Percentiles rank a stretch among this genome's conserved stretches.
These are phyloP conservation scores for Zasmidium cellare DNA, from an alignment of 2,329 filamentous ascomycete genomes.

Conservation along the genomic window DNA sequence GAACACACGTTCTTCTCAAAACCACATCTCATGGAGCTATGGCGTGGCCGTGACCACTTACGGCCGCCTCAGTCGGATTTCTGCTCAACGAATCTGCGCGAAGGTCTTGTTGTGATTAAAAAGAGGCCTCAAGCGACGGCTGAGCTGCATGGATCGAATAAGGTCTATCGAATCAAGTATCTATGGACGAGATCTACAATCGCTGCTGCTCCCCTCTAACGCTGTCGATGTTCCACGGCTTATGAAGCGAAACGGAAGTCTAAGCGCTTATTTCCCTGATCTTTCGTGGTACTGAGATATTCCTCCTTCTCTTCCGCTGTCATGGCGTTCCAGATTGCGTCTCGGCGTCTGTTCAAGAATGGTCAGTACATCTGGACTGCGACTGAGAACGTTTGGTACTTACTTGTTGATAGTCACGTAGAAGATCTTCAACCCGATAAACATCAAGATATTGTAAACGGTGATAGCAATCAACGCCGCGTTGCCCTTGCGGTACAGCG, in stretches of 20 bases:
- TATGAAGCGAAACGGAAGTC: constrained; percentile 40
- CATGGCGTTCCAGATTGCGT: constrained; percentile 49
- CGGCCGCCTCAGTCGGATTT: no score
- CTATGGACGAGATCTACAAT: no score
- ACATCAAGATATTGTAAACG: constrained; percentile 51
- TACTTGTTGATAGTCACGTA: constrained; percentile 54
- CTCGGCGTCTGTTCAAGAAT: constrained; percentile 26
- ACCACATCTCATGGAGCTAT: no score
- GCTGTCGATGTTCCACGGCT: no score
- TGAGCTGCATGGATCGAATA: no score
- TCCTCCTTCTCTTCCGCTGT: constrained; percentile 48
- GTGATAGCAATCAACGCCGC: constrained; percentile 53
- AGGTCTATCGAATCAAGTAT: no score
- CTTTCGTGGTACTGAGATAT: constrained; percentile 47
- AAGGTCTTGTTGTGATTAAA: no score
- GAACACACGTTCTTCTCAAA: no score
- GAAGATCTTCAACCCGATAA: constrained; percentile 54
- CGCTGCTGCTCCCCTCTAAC: no score
- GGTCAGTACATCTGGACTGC: background rate
- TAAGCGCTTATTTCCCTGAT: constrained; percentile 43
- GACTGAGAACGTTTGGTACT: background rate
- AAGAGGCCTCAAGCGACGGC: no score
- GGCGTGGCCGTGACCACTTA: no score
- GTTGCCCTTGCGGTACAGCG: constrained; percentile 57
- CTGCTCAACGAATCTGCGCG: no score